Evolutionary conservation across 1,139 yeast genomes (phyloP).

Genomic region (Williopsis jadinii): DNA sequence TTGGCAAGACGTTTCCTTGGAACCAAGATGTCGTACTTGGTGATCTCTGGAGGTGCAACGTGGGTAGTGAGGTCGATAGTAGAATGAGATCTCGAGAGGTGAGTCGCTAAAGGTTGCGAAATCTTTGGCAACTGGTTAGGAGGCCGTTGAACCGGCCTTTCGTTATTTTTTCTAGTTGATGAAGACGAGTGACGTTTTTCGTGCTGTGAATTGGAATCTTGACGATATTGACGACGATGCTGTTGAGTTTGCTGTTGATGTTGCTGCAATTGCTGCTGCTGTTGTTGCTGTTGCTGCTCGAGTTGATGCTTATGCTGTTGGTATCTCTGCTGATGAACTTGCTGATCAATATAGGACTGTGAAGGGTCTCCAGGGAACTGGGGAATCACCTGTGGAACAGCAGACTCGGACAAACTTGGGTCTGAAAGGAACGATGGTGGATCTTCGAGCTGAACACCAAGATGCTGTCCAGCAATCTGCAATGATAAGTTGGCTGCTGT

Average conservation of each 20-base stretch:
- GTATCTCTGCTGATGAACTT: neutral
- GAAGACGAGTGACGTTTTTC: neutral
- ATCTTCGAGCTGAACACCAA: slow-evolving; percentile 16
- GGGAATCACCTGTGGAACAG: slow-evolving; percentile 1
- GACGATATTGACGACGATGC: neutral
- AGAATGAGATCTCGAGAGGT: slow-evolving; percentile 14
- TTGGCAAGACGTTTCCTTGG: slow-evolving; percentile 16
- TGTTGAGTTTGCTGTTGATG: slow-evolving; percentile 1
- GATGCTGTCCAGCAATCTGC: slow-evolving; percentile 20
- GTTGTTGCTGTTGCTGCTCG: slow-evolving; percentile 6
- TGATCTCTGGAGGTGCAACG: slow-evolving; percentile 16
- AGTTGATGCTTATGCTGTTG: neutral
- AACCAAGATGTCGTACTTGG: slow-evolving; percentile 18
- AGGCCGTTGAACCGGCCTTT: neutral
- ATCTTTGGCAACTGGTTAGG: neutral
- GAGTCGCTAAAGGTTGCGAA: neutral
- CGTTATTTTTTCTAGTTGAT: neutral
- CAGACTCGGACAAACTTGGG: slow-evolving; percentile 4
- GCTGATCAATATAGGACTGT: too few relatives aligned
- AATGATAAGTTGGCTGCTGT: slow-evolving; percentile 28
- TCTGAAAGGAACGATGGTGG: slow-evolving; percentile 4
- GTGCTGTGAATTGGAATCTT: neutral
- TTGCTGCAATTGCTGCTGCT: slow-evolving; percentile 2
- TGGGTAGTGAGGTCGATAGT: slow-evolving; percentile 18
- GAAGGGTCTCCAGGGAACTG: neutral